phyloP scores from a whole-genome alignment of 805 yeast genomes.

The Saturnispora sekii region DNA sequence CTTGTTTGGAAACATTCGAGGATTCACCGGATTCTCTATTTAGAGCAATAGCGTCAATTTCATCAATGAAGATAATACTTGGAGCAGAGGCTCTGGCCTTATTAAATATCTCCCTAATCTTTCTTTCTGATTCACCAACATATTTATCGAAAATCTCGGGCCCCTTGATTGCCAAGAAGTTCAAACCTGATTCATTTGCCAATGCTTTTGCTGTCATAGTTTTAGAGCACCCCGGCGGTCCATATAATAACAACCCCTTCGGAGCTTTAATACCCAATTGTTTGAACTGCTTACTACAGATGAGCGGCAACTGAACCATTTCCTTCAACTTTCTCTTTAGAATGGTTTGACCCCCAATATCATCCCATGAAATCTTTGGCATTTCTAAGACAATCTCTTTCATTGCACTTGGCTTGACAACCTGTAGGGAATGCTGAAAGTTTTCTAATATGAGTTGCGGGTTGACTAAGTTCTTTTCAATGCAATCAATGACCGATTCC shows the following conservation, averaged over 20 bases:
- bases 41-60: conserved; percentile 85
- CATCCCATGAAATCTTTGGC: conserved; percentile 89
- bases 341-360: conserved; percentile 90
- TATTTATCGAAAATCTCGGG: conserved; percentile 91
- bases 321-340: conserved; percentile 75
- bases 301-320: conserved; percentile 85
- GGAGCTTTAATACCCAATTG: conserved; percentile 83
- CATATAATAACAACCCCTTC: conserved; percentile 84
- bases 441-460: conserved; percentile 43
- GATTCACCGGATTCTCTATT: conserved; percentile 55
- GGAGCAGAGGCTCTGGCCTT: conserved; percentile 92
- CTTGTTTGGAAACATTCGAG: conserved; percentile 71
- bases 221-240: conserved; percentile 98
- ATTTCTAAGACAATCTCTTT: conserved; percentile 88
- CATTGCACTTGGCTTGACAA: conserved; percentile 95
- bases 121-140: conserved; percentile 93
- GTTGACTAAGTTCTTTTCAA: conserved; percentile 45
- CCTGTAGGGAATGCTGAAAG: conserved; percentile 60
- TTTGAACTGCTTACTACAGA: conserved; percentile 67
- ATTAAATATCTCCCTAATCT: conserved; percentile 85
- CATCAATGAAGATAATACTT: conserved; percentile 92
- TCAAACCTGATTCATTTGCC: conserved; percentile 91
- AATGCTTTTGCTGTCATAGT: conserved; percentile 91
- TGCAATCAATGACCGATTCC: conserved; percentile 80
- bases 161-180: conserved; percentile 91